phyloP scores from a whole-genome alignment of 305 asterid genomes.

The Fraxinus velutina region DNA sequence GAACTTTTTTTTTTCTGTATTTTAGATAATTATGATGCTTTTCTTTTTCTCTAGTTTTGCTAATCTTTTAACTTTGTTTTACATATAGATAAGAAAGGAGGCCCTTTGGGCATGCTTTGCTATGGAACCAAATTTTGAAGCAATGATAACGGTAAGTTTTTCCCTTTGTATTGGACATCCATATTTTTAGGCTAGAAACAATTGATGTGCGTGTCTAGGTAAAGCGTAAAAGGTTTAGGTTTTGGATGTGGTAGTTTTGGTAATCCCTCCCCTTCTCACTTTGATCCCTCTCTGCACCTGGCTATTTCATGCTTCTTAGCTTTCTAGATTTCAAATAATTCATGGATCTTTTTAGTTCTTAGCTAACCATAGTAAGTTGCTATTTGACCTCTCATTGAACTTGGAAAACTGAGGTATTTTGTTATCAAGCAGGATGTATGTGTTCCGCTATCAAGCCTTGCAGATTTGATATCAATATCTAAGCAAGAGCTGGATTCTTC shows the following conservation, averaged over 20 bases:
- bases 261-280: neutral
- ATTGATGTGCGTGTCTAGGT: neutral
- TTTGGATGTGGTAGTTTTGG: neutral
- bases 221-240: neutral
- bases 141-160: conserved; percentile 70
- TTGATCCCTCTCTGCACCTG: neutral
- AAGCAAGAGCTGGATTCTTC: conserved; percentile 79
- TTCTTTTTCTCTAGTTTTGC: conserved; percentile 6
- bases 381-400: neutral
- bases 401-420: neutral
- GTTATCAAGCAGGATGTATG: conserved; percentile 69
- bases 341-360: neutral
- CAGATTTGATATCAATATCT: conserved; percentile 74
- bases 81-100: conserved; percentile 80
- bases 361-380: neutral
- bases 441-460: conserved; percentile 86
- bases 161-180: conserved; percentile 2
- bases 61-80: conserved; percentile 17
- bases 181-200: neutral
- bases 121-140: conserved; percentile 77
- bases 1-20: neutral
- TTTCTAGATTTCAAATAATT: neutral
- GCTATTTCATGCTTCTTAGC: neutral
- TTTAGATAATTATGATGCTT: neutral
- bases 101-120: conserved; percentile 99